Conservation (phyloP, 305 asterid genomes). For the Caryopteris hybrid region DNA sequence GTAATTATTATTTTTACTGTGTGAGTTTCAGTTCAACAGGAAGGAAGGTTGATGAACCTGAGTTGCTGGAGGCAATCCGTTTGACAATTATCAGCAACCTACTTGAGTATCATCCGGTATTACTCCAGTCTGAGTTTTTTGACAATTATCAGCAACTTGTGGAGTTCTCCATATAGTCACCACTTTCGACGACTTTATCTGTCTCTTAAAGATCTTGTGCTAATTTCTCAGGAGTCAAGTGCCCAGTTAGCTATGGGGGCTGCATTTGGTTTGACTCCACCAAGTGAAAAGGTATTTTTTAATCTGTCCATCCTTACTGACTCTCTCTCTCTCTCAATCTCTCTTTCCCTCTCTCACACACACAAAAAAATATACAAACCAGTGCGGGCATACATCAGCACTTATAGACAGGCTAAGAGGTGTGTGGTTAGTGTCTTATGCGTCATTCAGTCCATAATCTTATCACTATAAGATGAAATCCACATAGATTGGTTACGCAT, state of each 20-base stretch:
- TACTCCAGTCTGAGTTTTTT: background rate
- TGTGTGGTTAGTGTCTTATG: background rate
- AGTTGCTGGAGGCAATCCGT: constrained; percentile 97
- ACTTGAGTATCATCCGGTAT: constrained; percentile 93
- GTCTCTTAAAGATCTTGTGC: constrained; percentile 19
- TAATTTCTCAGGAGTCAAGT: constrained; percentile 78
- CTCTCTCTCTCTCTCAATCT: background rate
- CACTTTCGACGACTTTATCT: constrained; percentile 4
- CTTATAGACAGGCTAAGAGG: background rate
- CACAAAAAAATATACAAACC: too few relatives aligned
- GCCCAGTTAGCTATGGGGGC: constrained; percentile 87
- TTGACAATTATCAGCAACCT: constrained; percentile 90
- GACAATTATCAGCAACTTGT: too few relatives aligned
- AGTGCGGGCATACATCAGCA: too few relatives aligned
- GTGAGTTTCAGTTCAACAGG: constrained; percentile 71
- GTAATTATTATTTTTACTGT: background rate
- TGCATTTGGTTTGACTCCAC: constrained; percentile 69
- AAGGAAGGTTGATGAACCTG: constrained; percentile 88
- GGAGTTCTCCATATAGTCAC: background rate
- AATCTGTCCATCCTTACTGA: background rate
- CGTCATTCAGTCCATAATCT: background rate
- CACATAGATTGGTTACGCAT: background rate
- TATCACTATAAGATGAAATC: background rate
- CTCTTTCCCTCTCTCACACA: background rate
- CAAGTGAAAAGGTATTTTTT: constrained; percentile 47